These are phyloP conservation scores for Cyclotella atomus DNA, from an alignment of 108 stramenopile species.

Conservation along the genomic window DNA sequence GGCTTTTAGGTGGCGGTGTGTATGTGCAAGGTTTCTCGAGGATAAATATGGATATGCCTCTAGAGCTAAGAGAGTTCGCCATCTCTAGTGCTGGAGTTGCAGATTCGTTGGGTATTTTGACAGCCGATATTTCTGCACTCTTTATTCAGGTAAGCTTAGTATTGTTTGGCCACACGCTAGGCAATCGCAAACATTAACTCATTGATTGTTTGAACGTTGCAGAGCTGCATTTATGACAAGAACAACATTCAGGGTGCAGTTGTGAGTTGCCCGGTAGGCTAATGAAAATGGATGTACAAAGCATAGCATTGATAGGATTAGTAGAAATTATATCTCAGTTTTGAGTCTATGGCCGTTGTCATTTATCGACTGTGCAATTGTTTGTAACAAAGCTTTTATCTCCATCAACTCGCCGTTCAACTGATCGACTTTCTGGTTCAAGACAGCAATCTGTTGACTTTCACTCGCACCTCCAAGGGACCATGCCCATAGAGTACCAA, in stretches of 20 bases:
- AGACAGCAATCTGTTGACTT: slow-evolving; percentile 1
- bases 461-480: slow-evolving; percentile 2
- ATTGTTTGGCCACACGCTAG: not conserved
- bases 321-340: too few relatives aligned
- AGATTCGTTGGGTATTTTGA: slow-evolving; percentile 66
- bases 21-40: slow-evolving; percentile 79
- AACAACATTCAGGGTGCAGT: slow-evolving; percentile 71
- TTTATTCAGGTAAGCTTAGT: slow-evolving; percentile 53
- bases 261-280: slow-evolving; percentile 54
- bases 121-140: slow-evolving; percentile 70
- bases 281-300: not conserved
- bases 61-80: slow-evolving; percentile 68
- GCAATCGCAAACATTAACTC: not conserved
- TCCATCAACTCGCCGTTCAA: slow-evolving; percentile 18
- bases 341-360: too few relatives aligned
- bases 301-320: too few relatives aligned
- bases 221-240: slow-evolving; percentile 66
- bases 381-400: not conserved
- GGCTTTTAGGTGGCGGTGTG: slow-evolving; percentile 79
- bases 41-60: slow-evolving; percentile 63
- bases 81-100: slow-evolving; percentile 71
- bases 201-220: not conserved
- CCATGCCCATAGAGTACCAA: slow-evolving; percentile 6
- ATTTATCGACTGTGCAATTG: not conserved
- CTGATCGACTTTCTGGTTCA: slow-evolving; percentile 25